These are phyloP conservation scores for Paraphysoderma sedebokerense DNA, from an alignment of 371 early-diverging fungal genomes.

Conservation along the genomic window DNA sequence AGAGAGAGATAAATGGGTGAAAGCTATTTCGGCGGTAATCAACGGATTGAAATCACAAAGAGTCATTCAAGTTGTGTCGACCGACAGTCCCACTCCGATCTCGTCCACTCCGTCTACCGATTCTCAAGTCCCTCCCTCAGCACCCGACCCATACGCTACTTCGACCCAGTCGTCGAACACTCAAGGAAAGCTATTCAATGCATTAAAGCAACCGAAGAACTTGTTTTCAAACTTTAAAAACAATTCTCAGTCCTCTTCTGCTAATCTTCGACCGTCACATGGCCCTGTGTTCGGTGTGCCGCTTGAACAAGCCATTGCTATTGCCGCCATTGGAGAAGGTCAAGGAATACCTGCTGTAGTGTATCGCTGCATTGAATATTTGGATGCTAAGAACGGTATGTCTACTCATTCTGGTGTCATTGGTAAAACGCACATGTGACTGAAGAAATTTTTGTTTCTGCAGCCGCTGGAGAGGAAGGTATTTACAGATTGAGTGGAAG, in stretches of 20 bases:
- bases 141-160: too few species aligned
- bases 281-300: conserved; percentile 53
- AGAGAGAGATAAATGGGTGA: conserved; percentile 77
- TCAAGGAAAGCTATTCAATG: too few species aligned
- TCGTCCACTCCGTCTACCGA: too few species aligned
- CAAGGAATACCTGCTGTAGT: conserved; percentile 78
- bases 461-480: conserved; percentile 82
- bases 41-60: too few species aligned
- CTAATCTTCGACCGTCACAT: conserved; percentile 9
- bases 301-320: conserved; percentile 40
- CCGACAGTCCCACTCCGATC: too few species aligned
- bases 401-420: too few species aligned
- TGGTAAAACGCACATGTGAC: neutral
- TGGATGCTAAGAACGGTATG: conserved; percentile 66
- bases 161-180: too few species aligned
- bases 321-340: conserved; percentile 39
- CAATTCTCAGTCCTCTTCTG: conserved; percentile 11
- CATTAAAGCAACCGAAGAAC: too few species aligned
- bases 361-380: conserved; percentile 84
- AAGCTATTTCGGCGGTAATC: too few species aligned
- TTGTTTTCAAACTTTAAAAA: conserved; percentile 12
- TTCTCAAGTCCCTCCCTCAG: too few species aligned
- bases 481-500: conserved; percentile 84
- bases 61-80: too few species aligned
- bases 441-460: neutral